Base-by-base conservation (phyloP, 495 filamentous ascomycete genomes). In the Penicillium waksmanii region DNA sequence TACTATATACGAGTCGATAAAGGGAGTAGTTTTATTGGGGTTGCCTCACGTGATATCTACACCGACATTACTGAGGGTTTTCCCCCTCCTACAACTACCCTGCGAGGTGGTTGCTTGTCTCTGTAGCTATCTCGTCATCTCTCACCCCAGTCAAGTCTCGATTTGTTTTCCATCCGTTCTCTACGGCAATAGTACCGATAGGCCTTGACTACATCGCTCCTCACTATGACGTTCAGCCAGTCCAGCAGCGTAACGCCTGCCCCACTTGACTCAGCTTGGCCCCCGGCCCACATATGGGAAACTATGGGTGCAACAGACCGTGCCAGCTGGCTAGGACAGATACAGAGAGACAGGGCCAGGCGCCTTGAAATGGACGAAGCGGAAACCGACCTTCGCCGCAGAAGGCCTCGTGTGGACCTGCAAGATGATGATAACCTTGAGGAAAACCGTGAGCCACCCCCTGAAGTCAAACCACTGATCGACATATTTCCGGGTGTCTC, bases 71-170 rank as follows among this genome's bases (percentile, higher is more conserved):
- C n/a, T n/a, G 51, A 55, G 44, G 58, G 46, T n/a, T 19, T 50
- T 21, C 40, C 44, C 9, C 46, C 23, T 51, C 47, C 52, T 55
- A 46, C 21, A 55, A 55, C 58, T 55, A 44, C 58, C 46, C 55
- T 21, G 18, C 25, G 51, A 60, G 52, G 51, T 34, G 55, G 58
- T 60, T 60, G 44, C 34, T 60, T 44, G 51, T 51, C 51, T 55
- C 51, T 55, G 35, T 0, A 11, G 44, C 33, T 55, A 60, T 33
- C 57, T 60, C 57, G 52, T 56, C 44, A 56, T 50, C 44, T 49
- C 43, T 56, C 44, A 56, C n/a, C 44, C 44, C 52, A 55, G 38
- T 55, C 51, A 46, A 55, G 44, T n/a, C 18, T 51, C 46, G 21
- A 51, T 51, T 55, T 60, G 54, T 54, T 8, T 43, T 13, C 4